Evolutionary conservation across 257 asterid genomes (phyloP).

Genomic region (Solanum bukasovii): DNA sequence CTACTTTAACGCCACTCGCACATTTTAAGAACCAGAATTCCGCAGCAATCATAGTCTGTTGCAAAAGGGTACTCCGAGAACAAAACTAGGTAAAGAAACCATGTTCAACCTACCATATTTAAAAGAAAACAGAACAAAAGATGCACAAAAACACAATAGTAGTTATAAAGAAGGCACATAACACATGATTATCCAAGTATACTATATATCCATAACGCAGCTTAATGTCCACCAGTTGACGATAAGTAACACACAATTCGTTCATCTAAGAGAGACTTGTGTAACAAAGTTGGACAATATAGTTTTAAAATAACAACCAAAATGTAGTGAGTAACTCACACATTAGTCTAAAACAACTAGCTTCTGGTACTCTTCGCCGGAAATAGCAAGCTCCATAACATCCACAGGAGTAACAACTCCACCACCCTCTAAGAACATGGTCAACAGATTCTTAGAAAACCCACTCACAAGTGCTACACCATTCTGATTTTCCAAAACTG

Average conservation of each 20-base stretch:
- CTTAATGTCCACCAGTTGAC: neutral
- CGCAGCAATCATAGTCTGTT: neutral
- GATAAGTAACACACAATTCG: neutral
- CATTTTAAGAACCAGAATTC: neutral
- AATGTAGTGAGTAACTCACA: neutral
- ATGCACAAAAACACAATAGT: neutral
- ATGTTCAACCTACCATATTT: neutral
- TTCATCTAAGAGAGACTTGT: neutral
- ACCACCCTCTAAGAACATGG: conserved; percentile 41
- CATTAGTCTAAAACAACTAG: conserved; percentile 35
- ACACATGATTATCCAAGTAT: neutral
- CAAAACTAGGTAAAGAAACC: neutral
- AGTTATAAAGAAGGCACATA: neutral
- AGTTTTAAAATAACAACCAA: neutral
- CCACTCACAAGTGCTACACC: conserved; percentile 59
- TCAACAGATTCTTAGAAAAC: conserved; percentile 41
- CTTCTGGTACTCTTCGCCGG: conserved; percentile 34
- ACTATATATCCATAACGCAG: neutral
- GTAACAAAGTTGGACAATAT: neutral
- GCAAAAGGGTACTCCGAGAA: neutral
- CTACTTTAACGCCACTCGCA: neutral
- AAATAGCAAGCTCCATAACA: conserved; percentile 39
- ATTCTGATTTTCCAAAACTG: conserved; percentile 29
- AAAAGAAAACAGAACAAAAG: neutral
- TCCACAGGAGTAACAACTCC: conserved; percentile 22